Evolutionary conservation across 2,329 filamentous ascomycete genomes (phyloP).

Genomic region (Chrysoporthe cubensis): DNA sequence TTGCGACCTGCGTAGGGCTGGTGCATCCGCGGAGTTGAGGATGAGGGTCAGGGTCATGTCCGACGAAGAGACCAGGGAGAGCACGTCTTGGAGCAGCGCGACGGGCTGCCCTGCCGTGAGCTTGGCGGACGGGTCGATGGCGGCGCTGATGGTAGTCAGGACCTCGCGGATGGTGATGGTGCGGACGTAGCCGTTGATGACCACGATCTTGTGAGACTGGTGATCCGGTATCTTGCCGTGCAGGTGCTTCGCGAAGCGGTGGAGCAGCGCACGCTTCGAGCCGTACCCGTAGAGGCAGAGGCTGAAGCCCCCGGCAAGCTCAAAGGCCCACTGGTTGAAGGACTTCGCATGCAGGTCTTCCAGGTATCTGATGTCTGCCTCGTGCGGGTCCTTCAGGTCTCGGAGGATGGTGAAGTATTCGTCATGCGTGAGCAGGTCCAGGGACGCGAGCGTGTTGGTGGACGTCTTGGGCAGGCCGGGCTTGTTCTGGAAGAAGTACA

Average conservation of each 20-base stretch:
- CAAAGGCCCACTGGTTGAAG: conserved; percentile 92
- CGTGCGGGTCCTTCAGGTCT: conserved; percentile 69
- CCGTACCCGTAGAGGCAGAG: conserved; percentile 92
- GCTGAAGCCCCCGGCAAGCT: conserved; percentile 84
- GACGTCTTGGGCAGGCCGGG: conserved; percentile 83
- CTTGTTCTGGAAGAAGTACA: conserved; percentile 92
- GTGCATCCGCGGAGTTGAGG: conserved; percentile 85
- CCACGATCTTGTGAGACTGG: conserved; percentile 65
- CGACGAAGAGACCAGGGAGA: conserved; percentile 60
- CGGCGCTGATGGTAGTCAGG: conserved; percentile 68
- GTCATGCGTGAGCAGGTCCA: conserved; percentile 83
- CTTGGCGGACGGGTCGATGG: conserved; percentile 57
- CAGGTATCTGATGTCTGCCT: conserved; percentile 70
- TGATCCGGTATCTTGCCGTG: conserved; percentile 50
- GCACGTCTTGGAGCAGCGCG: conserved; percentile 69
- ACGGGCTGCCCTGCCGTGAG: conserved; percentile 65
- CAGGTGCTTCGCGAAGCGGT: conserved; percentile 74
- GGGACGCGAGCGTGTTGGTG: conserved; percentile 76
- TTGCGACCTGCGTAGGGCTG: conserved; percentile 70
- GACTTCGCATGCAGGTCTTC: conserved; percentile 76
- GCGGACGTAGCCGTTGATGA: conserved; percentile 84
- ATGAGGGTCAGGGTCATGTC: conserved; percentile 64
- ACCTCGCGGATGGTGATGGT: conserved; percentile 71
- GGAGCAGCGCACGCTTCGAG: conserved; percentile 78
- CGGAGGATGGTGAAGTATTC: conserved; percentile 80